Evolutionary conservation across 202 grass and related monocot species (phyloP).

Genomic region (Schoenoplectus triqueter): DNA sequence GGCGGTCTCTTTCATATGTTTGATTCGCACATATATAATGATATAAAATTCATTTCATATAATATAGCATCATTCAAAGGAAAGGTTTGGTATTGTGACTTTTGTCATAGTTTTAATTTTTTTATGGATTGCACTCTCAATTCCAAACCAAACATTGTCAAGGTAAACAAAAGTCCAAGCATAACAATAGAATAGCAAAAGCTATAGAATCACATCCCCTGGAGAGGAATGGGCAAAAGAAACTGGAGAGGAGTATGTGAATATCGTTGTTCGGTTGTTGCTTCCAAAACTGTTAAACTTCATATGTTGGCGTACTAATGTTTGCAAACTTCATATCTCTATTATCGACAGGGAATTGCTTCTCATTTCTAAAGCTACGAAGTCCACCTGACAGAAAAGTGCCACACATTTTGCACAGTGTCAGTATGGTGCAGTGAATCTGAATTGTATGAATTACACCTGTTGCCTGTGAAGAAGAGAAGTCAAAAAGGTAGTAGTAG

Average conservation of each 20-base stretch:
- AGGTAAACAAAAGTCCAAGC: neutral
- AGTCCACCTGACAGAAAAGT: neutral
- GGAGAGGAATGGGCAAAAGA: too few relatives aligned
- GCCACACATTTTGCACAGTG: neutral
- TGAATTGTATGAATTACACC: neutral
- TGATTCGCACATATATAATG: too few relatives aligned
- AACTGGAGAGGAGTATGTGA: neutral
- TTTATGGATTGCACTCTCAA: neutral
- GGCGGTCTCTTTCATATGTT: too few relatives aligned
- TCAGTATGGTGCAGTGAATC: neutral
- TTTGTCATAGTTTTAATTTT: neutral
- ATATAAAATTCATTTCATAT: too few relatives aligned
- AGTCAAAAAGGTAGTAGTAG: too few relatives aligned
- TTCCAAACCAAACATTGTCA: neutral
- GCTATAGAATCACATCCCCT: neutral
- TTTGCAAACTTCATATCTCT: neutral
- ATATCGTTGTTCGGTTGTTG: neutral
- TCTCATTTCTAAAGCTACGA: neutral
- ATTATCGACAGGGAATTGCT: neutral
- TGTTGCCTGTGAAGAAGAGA: neutral
- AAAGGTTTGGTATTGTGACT: neutral
- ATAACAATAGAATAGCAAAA: neutral
- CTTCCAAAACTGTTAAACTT: neutral
- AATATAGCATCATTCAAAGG: neutral
- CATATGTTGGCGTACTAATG: neutral